phyloP scores from a whole-genome alignment of 768 basidiomycete species.

The Tephrocybe sp. region DNA sequence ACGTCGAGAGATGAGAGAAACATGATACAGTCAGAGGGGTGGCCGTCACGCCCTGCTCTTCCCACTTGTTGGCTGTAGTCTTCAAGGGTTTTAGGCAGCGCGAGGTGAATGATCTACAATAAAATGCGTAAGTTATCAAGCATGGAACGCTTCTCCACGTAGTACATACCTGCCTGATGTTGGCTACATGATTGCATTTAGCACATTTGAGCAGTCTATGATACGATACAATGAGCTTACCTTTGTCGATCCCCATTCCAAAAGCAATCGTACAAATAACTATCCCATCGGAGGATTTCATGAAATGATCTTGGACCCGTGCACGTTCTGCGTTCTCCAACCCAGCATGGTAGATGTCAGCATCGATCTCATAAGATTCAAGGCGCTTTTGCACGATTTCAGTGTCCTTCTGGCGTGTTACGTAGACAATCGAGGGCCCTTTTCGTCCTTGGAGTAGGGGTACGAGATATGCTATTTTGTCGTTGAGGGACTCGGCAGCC shows the following conservation, averaged over 20 bases:
- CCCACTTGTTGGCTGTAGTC: constrained; percentile 13
- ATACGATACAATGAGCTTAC: neutral
- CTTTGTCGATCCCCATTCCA: constrained; percentile 16
- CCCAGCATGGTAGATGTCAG: constrained; percentile 14
- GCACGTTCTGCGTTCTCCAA: constrained; percentile 10
- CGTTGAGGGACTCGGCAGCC: constrained; percentile 7
- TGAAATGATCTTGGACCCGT: constrained; percentile 8
- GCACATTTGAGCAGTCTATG: neutral
- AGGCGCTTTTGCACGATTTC: constrained; percentile 9
- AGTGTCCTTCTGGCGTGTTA: constrained; percentile 13
- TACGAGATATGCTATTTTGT: constrained; percentile 11
- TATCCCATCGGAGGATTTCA: constrained; percentile 8
- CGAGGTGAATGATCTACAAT: no score
- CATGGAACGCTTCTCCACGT: no score
- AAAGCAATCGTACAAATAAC: constrained; percentile 16
- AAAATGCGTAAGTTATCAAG: no score
- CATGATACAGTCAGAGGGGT: constrained; percentile 38
- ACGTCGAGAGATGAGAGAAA: constrained; percentile 41
- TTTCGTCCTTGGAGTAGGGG: constrained; percentile 7
- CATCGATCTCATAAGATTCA: constrained; percentile 8
- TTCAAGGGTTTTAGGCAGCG: no score
- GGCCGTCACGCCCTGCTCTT: constrained; percentile 16
- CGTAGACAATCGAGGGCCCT: constrained; percentile 16
- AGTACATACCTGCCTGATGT: constrained; percentile 10
- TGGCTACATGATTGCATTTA: constrained; percentile 1